phyloP scores from a whole-genome alignment of 148 eudicot genomes.

The Rhododendron williamsianum region DNA sequence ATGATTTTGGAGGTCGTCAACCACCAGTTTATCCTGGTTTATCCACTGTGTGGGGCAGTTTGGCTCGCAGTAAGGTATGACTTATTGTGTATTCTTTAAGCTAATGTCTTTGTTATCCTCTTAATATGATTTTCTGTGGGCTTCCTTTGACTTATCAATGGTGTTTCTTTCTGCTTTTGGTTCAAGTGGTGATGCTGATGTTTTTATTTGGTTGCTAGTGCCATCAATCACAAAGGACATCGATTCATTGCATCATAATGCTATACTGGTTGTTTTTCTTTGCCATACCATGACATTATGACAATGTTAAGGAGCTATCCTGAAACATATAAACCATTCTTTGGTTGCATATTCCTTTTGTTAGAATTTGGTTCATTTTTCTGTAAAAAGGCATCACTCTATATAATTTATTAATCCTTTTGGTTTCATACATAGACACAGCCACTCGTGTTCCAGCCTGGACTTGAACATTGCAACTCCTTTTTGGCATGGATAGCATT shows the following conservation, averaged over 20 bases:
- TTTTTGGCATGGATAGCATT: neutral
- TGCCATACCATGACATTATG: neutral
- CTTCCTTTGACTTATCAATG: neutral
- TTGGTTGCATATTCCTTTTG: neutral
- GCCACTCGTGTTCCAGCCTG: neutral
- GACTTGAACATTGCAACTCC: neutral
- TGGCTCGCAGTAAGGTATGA: constrained; percentile 98
- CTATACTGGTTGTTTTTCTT: neutral
- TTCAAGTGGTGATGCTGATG: neutral
- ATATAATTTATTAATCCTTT: neutral
- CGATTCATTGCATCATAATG: neutral
- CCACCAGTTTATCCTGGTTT: constrained; percentile 97
- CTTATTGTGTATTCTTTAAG: neutral
- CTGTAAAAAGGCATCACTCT: neutral
- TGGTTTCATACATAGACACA: neutral
- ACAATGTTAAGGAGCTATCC: neutral
- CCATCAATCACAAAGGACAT: neutral
- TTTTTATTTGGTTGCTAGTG: neutral
- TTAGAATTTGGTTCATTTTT: neutral
- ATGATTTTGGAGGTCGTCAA: constrained; percentile 97
- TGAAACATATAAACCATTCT: neutral
- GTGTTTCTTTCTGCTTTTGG: neutral
- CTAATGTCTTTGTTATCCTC: neutral
- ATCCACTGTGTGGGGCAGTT: constrained; percentile 99
- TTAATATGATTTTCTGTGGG: neutral